phyloP scores from a whole-genome alignment of 352 stramenopile species.

The Thalassiosira oceanica region DNA sequence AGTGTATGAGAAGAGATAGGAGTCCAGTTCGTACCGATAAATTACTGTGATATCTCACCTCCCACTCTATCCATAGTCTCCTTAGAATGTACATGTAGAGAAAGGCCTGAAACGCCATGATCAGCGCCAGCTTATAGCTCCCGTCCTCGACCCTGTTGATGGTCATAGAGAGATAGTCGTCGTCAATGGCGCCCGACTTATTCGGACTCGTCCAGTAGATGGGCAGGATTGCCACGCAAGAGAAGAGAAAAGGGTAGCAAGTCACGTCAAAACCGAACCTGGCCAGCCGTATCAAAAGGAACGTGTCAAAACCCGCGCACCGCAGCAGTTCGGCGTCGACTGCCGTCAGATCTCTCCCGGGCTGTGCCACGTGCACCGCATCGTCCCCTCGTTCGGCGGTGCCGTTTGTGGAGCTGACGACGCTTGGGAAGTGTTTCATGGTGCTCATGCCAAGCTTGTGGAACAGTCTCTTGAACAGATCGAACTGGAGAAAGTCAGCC shows the following conservation, averaged over 20 bases:
- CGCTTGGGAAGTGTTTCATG: too few relatives aligned
- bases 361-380: neutral
- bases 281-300: slow-evolving; percentile 58
- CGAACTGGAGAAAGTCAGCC: slow-evolving; percentile 18
- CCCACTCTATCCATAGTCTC: slow-evolving; percentile 63
- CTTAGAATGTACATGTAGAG: slow-evolving; percentile 52
- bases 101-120: slow-evolving; percentile 38
- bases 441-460: too few relatives aligned
- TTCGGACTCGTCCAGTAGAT: slow-evolving; percentile 24
- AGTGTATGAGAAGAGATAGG: neutral
- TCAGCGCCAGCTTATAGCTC: slow-evolving; percentile 26
- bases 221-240: slow-evolving; percentile 30
- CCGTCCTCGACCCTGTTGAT: slow-evolving; percentile 29
- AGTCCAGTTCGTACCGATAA: neutral
- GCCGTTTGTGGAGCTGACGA: too few relatives aligned
- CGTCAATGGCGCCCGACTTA: slow-evolving; percentile 1
- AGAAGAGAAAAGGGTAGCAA: slow-evolving; percentile 59
- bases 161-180: slow-evolving; percentile 43
- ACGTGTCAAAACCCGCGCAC: slow-evolving; percentile 63
- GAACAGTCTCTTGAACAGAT: neutral
- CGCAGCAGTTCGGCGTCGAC: slow-evolving; percentile 45
- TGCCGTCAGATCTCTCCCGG: neutral
- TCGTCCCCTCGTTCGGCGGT: neutral
- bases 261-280: slow-evolving; percentile 57
- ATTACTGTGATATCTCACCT: slow-evolving; percentile 14